These are phyloP conservation scores for Aspergillus pseudoterreus DNA, from an alignment of 2,329 filamentous ascomycete genomes.

Conservation along the genomic window DNA sequence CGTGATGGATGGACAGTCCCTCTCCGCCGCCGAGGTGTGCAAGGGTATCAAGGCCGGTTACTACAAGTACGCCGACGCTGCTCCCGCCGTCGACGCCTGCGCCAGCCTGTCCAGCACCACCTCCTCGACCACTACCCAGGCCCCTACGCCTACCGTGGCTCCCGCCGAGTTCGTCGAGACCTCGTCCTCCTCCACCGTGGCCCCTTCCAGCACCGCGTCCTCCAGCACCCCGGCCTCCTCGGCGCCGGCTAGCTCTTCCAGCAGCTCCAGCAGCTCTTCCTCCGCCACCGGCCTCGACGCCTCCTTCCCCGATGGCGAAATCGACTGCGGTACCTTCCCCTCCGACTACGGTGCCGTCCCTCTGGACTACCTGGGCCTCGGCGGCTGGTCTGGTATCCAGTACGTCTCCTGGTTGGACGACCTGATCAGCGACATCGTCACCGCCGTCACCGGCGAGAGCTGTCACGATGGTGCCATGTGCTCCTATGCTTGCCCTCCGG, in stretches of 20 bases:
- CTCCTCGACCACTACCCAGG: conserved; percentile 31
- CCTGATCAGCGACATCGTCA: conserved; percentile 63
- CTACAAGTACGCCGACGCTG: conserved; percentile 61
- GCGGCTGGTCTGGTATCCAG: conserved; percentile 80
- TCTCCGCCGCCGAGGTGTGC: conserved; percentile 57
- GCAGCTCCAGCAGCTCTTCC: conserved; percentile 25
- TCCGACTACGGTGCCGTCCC: conserved; percentile 73
- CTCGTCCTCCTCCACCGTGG: conserved; percentile 19
- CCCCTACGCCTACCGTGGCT: conserved; percentile 29
- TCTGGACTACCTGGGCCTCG: conserved; percentile 64
- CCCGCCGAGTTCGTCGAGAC: conserved; percentile 52
- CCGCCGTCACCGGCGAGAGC: conserved; percentile 56
- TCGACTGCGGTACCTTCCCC: conserved; percentile 72
- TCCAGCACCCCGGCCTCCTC: conserved; percentile 12
- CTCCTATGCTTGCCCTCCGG: conserved; percentile 88
- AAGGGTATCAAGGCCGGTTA: conserved; percentile 67
- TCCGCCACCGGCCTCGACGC: conserved; percentile 55
- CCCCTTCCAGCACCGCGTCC: conserved; percentile 16
- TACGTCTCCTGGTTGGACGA: conserved; percentile 50
- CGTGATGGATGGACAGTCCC: conserved; percentile 57
- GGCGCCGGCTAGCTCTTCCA: conserved; percentile 21
- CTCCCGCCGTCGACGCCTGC: conserved; percentile 55
- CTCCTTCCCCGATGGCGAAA: conserved; percentile 70
- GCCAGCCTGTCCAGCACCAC: conserved; percentile 43
- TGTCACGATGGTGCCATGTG: conserved; percentile 69